Percentiles rank a stretch among this genome's conserved stretches.
Conservation (phyloP, 2,329 filamentous ascomycete species). For the Metarhizium humberi region DNA sequence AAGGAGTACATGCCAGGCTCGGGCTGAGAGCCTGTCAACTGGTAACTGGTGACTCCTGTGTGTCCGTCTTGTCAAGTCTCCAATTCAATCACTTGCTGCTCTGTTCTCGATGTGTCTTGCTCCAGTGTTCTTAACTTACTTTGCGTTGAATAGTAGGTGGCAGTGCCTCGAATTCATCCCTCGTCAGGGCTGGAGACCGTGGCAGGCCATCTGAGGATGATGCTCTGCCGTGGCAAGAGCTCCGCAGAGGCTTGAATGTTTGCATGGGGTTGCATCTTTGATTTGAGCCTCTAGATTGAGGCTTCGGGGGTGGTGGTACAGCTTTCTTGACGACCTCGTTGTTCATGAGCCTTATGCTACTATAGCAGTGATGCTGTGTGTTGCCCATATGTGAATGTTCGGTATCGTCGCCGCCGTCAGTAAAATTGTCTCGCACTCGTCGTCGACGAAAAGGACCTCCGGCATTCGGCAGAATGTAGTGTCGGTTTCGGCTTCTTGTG, state of each 20-base stretch:
- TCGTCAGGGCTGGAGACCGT: slow-evolving; percentile 23
- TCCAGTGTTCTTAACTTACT: slow-evolving; percentile 29
- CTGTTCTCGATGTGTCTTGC: background rate
- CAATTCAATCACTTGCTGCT: background rate
- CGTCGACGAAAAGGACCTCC: background rate
- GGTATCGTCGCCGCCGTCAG: background rate
- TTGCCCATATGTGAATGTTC: background rate
- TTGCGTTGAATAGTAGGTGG: slow-evolving; percentile 48
- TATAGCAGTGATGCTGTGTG: background rate
- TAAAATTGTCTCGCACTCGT: background rate
- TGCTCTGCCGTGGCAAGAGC: slow-evolving; percentile 14
- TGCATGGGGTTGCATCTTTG: slow-evolving; percentile 10
- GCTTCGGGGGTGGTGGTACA: slow-evolving; percentile 4
- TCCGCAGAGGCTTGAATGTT: slow-evolving; percentile 13
- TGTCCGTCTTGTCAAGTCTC: background rate
- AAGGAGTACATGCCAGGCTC: background rate
- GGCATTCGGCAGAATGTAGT: slow-evolving; percentile 7
- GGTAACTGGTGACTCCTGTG: no score
- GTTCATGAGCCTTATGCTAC: background rate
- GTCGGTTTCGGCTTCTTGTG: slow-evolving; percentile 5
- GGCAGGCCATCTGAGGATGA: slow-evolving; percentile 13
- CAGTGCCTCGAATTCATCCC: slow-evolving; percentile 38
- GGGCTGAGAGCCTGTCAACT: background rate
- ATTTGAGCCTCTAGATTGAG: slow-evolving; percentile 11
- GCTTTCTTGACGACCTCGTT: background rate